Evolutionary conservation across 2,329 filamentous ascomycete species (phyloP), one percentile per base, ranked within the genome.

Genomic region (Rachicladosporium sp.): DNA sequence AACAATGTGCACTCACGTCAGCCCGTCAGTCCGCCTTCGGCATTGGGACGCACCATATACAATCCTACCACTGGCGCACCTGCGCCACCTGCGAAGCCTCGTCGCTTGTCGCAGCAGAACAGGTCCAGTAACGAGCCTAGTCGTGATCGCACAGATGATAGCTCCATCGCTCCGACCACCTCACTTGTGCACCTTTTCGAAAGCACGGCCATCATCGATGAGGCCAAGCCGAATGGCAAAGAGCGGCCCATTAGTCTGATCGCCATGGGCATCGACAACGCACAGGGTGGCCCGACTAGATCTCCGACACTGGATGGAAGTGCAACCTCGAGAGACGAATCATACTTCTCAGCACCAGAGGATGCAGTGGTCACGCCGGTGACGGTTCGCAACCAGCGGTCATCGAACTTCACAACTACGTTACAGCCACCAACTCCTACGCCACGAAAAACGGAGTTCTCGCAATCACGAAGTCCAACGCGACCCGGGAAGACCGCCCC

Each of bases 141-240:
- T 6, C 29, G 40, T 13, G 29, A 38, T 39, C 42, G 43, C 9
- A 49, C 49, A 27, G 50, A 55, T 33, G 38, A 35, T n/a, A 46
- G 45, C 6, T 38, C 49, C 2, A 53, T 53, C 10, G 43, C 72
- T 15, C 69, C 80, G 0, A 79, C 80, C 0, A 74, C 67, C 3
- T 73, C 76, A 4, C 64, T 85, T 12, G 78, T 85, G 39, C 73
- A 73, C 31, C 69, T 83, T 62, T 85, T 85, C 48, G 81, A 87
- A 59, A 65, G 69, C 46, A 68, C 63, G 31, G 33, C 47, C 6
- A 37, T 36, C 34, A 43, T 43, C 29, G 38, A 30, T 2, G 32
- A 43, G 23, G 29, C 44, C 13, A 36, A 31, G 10, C 15, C 31
- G 10, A n/a, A n/a, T 23, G 35, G 33, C n/a, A 36, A 36, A 36